These are phyloP conservation scores for Plenodomus biglobosus DNA, from an alignment of 2,329 filamentous ascomycete genomes.

Conservation along the genomic window DNA sequence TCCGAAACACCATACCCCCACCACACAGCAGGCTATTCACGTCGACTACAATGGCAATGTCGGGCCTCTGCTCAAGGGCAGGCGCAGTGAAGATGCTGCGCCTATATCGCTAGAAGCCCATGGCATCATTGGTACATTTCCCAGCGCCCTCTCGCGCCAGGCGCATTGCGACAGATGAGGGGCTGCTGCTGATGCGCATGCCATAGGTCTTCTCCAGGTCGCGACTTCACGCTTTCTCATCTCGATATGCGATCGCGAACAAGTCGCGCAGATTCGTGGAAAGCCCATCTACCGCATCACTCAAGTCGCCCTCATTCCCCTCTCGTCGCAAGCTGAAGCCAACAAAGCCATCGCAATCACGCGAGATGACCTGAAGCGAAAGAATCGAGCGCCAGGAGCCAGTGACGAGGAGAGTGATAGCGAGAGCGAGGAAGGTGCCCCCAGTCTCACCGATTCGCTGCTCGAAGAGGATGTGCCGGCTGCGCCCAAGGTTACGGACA, in stretches of 20 bases:
- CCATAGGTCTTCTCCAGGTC: constrained; percentile 80
- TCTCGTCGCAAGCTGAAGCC: constrained; percentile 74
- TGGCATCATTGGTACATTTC: constrained; percentile 58
- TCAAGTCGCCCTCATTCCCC: constrained; percentile 87
- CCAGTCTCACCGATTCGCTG: constrained; percentile 42
- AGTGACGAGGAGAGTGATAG: constrained; percentile 21
- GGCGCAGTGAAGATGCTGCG: constrained; percentile 42
- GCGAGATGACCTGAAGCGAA: constrained; percentile 48
- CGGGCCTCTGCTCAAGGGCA: constrained; percentile 48
- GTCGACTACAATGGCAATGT: constrained; percentile 69
- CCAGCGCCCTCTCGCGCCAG: not conserved
- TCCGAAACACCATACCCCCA: constrained; percentile 56
- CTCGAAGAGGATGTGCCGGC: constrained; percentile 39
- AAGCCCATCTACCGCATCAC: constrained; percentile 83
- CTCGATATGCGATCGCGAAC: constrained; percentile 80
- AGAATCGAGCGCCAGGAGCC: constrained; percentile 28
- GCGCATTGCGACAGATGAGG: not conserved
- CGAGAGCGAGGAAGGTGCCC: constrained; percentile 39
- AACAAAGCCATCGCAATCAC: constrained; percentile 69
- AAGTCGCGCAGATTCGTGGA: constrained; percentile 84
- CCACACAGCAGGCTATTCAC: constrained; percentile 60
- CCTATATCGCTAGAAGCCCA: constrained; percentile 50
- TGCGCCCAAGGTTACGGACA: constrained; percentile 37
- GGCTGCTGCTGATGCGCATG: constrained; percentile 1
- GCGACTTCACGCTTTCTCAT: constrained; percentile 81